Evolutionary conservation across 352 stramenopile genomes (phyloP), one percentile per base, ranked within the genome.

Genomic region (Pythium vanterpoolii): DNA sequence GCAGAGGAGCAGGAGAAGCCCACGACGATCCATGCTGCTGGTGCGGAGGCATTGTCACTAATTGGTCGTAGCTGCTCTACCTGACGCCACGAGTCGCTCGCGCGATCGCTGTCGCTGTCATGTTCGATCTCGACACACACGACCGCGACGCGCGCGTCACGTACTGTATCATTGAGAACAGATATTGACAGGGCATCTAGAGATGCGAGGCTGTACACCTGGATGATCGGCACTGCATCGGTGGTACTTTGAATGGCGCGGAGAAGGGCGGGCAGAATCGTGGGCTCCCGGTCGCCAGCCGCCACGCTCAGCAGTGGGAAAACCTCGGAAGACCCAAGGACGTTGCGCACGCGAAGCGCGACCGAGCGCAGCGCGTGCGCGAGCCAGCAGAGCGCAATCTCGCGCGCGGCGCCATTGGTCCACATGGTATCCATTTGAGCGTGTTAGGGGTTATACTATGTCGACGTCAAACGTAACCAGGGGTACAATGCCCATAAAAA

Each of bases 331-430:
- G 59, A 56, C 5, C 27, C 49, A 14, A 26, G 40, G 40, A 51
- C 28, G 30, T 26, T 45, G 14, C 44, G 51, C 44, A 67, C 8
- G 13, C 60, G 62, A 31, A 26, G 42, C 43, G 38, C 56, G 5
- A 40, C 28, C n/a, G 55, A 40, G 13, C 33, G 54, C 30, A 70
- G 56, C 42, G 62, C 56, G 28, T 55, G 62, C 43, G 62, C 62
- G 26, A 70, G 56, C 62, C 62, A 70, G 39, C 45, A 65, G 16
- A 58, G 56, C 56, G 56, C 16, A 45, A 70, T 65, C 34, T 60
- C 49, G 13, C 56, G 62, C 62, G 33, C 21, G 5, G 52, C 46
- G 23, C 21, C 42, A 18, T 18, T 31, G 5, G n/a, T 16, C 40
- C n/a, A 28, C 21, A 19, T 1, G 16, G 50, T 38, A 34, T 47